phyloP scores from a whole-genome alignment of 306 rosid genomes.

The Rosa rugosa region DNA sequence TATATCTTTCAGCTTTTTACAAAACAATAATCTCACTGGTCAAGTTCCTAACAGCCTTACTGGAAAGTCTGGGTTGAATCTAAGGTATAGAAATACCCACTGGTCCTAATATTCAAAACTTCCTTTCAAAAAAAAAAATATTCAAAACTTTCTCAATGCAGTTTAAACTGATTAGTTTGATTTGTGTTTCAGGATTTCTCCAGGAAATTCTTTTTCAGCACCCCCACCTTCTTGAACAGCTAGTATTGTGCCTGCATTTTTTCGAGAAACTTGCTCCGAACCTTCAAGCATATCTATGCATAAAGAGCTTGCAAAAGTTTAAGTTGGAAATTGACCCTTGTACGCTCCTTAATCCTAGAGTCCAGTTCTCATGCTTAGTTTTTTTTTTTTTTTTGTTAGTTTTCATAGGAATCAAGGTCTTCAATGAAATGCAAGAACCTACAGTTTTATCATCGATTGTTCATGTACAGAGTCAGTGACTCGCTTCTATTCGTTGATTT shows the following conservation, averaged over 20 bases:
- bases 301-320: slow-evolving; percentile 14
- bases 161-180: slow-evolving; percentile 32
- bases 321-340: slow-evolving; percentile 25
- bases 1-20: slow-evolving; percentile 62
- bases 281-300: neutral
- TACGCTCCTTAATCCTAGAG: slow-evolving; percentile 31
- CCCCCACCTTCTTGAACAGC: slow-evolving; percentile 57
- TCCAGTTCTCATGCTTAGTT: slow-evolving; percentile 25
- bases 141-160: slow-evolving; percentile 1
- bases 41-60: slow-evolving; percentile 65
- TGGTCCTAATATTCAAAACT: slow-evolving; percentile 11
- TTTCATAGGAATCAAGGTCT: slow-evolving; percentile 17
- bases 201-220: slow-evolving; percentile 58
- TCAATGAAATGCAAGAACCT: slow-evolving; percentile 20
- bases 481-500: slow-evolving; percentile 30
- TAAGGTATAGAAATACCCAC: slow-evolving; percentile 44
- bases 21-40: slow-evolving; percentile 86
- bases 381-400: slow-evolving; percentile 3
- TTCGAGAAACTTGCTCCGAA: slow-evolving; percentile 21
- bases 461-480: slow-evolving; percentile 4
- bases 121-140: no score
- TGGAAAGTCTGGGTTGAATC: slow-evolving; percentile 52
- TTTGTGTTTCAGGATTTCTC: slow-evolving; percentile 49
- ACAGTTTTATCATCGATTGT: slow-evolving; percentile 26
- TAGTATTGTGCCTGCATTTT: slow-evolving; percentile 21